These are phyloP conservation scores for Erysimum pusillum DNA, from an alignment of 441 rosid genomes.

Conservation along the genomic window DNA sequence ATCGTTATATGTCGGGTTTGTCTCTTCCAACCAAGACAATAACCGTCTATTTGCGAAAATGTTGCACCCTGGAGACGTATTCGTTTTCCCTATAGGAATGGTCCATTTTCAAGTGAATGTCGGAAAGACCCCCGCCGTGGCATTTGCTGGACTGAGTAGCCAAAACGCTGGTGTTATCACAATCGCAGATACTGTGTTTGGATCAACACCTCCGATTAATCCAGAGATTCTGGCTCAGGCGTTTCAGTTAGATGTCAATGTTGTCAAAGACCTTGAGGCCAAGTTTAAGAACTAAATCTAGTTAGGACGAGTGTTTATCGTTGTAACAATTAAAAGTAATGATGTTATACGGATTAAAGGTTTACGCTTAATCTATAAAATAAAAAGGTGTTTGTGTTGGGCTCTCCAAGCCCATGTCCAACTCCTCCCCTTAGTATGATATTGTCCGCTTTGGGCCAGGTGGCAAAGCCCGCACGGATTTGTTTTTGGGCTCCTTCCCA, in stretches of 20 bases:
- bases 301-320: not conserved
- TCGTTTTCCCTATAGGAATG: constrained; percentile 60
- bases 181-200: constrained; percentile 52
- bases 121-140: constrained; percentile 47
- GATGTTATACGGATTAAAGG: constrained; percentile 1
- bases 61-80: constrained; percentile 52
- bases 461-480: too few relatives aligned
- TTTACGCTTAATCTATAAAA: not conserved
- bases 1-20: constrained; percentile 57
- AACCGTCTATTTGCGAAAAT: constrained; percentile 53
- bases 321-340: not conserved
- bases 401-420: too few relatives aligned
- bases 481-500: too few relatives aligned
- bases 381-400: too few relatives aligned
- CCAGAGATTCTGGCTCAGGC: constrained; percentile 48
- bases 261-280: constrained; percentile 46
- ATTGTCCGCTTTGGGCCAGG: too few relatives aligned
- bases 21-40: constrained; percentile 52
- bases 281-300: constrained; percentile 26
- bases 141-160: constrained; percentile 54
- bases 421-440: too few relatives aligned
- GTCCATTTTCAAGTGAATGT: constrained; percentile 61
- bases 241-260: constrained; percentile 46
- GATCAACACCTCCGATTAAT: constrained; percentile 47
- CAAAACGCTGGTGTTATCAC: constrained; percentile 56